Evolutionary conservation across 306 rosid species (phyloP).

Genomic region (Acacia confusa): DNA sequence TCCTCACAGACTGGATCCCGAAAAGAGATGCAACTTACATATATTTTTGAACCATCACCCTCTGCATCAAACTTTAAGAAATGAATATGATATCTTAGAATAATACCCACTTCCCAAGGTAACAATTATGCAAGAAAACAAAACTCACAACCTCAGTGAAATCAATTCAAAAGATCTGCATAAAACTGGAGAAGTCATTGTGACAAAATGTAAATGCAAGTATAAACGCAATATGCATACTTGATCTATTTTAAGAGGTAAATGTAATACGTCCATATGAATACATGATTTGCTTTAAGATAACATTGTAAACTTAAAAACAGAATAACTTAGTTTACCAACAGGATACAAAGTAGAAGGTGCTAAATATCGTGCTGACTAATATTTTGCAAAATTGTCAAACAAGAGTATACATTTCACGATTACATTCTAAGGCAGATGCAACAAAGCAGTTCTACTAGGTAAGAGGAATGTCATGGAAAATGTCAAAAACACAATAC

Average conservation of each 20-base stretch:
- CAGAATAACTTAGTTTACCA: not conserved
- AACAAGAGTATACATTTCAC: not conserved
- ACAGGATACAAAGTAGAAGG: not conserved
- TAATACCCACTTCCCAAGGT: slow-evolving; percentile 19
- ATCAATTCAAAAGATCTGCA: slow-evolving; percentile 11
- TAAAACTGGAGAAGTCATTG: slow-evolving; percentile 7
- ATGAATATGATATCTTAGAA: slow-evolving; percentile 33
- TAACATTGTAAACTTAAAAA: not conserved
- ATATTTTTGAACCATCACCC: slow-evolving; percentile 98
- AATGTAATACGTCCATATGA: slow-evolving; percentile 2
- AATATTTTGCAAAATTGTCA: not conserved
- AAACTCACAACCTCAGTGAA: slow-evolving; percentile 23
- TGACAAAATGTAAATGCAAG: slow-evolving; percentile 17
- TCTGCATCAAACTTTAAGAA: slow-evolving; percentile 52
- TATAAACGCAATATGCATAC: not conserved
- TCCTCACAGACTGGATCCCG: slow-evolving; percentile 95
- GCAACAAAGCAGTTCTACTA: not conserved
- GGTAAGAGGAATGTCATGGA: not conserved
- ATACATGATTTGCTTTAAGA: not conserved
- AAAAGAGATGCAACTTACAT: slow-evolving; percentile 94
- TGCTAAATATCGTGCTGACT: not conserved
- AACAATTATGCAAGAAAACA: slow-evolving; percentile 24
- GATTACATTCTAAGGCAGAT: not conserved
- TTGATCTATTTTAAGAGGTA: not conserved
- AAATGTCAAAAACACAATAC: not conserved